Evolutionary conservation across 345 rosid genomes (phyloP), one percentile per base, ranked within the genome.

Genomic region (Euphorbia lathyris): DNA sequence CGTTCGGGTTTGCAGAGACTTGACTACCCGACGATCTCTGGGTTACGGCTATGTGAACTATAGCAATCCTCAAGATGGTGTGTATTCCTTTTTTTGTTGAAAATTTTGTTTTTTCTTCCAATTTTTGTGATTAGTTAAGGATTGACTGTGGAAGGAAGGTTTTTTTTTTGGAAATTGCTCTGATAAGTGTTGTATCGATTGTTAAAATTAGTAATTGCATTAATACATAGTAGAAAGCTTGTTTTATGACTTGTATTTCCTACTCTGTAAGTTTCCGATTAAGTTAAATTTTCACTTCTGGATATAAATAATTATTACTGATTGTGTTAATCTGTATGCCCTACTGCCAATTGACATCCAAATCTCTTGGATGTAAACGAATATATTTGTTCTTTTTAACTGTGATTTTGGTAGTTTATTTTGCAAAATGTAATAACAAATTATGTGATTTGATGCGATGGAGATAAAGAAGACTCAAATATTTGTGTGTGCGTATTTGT

Each of bases 21-120:
- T 90, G 78, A 75, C 83, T 17, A 89, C 90, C 36, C 86, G 96
- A 6, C 74, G 91, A 72, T 93, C 98, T 9, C 96, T 93, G 6
- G 96, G 97, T 7, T 93, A 93, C 73, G 98, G 92, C 4, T 93
- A 93, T 48, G 97, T 93, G 19, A 93, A 93, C 76, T 93, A 83
- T 72, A 80, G 81, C 81, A 93, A 61, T 73, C 74, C 90, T 5
- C 83, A 81, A 59, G 97, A 93, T 84, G 97, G 97, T 93, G 29
- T 78, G 84, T 42, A 13, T 12, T 61, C 51, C 9, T 6, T 1
- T 40, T 2, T 62, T 19, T 9, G 3, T 10, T 26, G 63, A 63
- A 27, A 7, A 10, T 29, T 2, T 14, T 16, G 10, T 6, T 34
- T 1, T 47, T 8, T 7, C 10, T 61, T 30, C 29, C 14, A 9